These are phyloP conservation scores for Rhodamnia rubescens DNA, from an alignment of 345 rosid genomes.

Conservation along the genomic window DNA sequence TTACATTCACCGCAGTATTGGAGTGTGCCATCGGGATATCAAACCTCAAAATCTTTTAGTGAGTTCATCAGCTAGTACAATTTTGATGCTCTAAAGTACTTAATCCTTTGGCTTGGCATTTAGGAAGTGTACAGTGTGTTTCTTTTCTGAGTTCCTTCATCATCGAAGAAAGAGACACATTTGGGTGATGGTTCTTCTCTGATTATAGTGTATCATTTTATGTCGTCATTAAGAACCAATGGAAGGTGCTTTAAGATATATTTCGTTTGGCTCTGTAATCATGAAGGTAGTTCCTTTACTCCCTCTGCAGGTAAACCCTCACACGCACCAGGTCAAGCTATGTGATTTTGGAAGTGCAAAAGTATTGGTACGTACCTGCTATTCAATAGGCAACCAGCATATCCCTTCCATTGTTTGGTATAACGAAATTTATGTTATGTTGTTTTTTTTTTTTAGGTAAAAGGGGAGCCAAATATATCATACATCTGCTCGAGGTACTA, in stretches of 20 bases:
- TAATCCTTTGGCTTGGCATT: background rate
- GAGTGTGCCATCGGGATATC: slow-evolving; percentile 14
- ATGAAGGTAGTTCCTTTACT: background rate
- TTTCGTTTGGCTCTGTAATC: background rate
- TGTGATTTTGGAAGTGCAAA: slow-evolving; percentile 21
- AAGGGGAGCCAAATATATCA: slow-evolving; percentile 18
- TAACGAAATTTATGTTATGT: background rate
- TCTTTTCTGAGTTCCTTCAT: background rate
- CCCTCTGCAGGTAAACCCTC: slow-evolving; percentile 11
- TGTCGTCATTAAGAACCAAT: background rate
- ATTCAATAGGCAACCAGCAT: background rate
- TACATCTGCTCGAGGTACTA: slow-evolving; percentile 19
- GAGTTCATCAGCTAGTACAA: background rate
- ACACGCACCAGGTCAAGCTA: slow-evolving; percentile 15
- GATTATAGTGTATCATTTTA: background rate
- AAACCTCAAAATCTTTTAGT: slow-evolving; percentile 17
- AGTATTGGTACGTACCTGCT: slow-evolving; percentile 4
- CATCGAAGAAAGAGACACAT: background rate
- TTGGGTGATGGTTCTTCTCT: background rate
- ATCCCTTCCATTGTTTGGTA: background rate
- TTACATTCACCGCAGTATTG: slow-evolving; percentile 7
- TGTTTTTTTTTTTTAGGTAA: slow-evolving; percentile 3
- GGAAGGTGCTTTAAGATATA: background rate
- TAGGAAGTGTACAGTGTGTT: background rate
- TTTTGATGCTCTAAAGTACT: background rate